Evolutionary conservation across 208 protist genomes (phyloP).

Genomic region (Wallacemonas sp.): DNA sequence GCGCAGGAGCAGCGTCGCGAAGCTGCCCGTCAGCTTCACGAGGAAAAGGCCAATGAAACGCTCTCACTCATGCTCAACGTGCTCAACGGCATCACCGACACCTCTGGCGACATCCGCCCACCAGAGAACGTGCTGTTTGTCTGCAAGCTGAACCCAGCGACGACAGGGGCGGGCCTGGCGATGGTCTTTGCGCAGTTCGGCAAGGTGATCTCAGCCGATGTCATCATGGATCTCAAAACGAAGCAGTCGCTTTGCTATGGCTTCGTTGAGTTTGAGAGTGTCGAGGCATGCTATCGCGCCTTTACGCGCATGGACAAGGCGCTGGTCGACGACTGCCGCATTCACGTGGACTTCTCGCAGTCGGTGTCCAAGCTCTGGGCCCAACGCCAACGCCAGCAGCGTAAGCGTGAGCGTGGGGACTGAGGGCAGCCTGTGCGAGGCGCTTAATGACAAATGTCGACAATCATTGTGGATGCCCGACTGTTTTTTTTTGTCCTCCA

Average conservation of each 20-base stretch:
- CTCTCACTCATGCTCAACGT: slow-evolving; percentile 93
- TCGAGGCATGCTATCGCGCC: slow-evolving; percentile 88
- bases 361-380: slow-evolving; percentile 92
- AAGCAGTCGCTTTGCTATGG: slow-evolving; percentile 95
- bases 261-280: slow-evolving; percentile 97
- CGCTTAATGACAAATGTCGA: no score
- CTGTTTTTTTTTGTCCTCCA: no score
- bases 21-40: slow-evolving; percentile 29
- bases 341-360: slow-evolving; percentile 98
- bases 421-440: no score
- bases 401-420: slow-evolving; percentile 16
- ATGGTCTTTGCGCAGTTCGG: slow-evolving; percentile 97
- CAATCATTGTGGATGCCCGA: no score
- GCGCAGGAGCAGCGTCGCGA: slow-evolving; percentile 20
- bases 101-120: slow-evolving; percentile 88
- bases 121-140: slow-evolving; percentile 99
- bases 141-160: slow-evolving; percentile 98
- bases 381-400: slow-evolving; percentile 54
- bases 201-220: slow-evolving; percentile 81
- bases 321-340: slow-evolving; percentile 98
- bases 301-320: slow-evolving; percentile 98
- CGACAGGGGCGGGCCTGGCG: slow-evolving; percentile 93
- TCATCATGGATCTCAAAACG: slow-evolving; percentile 72
- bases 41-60: slow-evolving; percentile 73
- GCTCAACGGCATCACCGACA: slow-evolving; percentile 95